Percentiles rank a stretch among this genome's conserved stretches.
phyloP scores from a whole-genome alignment of 805 yeast genomes.

The Wickerhamiella qilinensis region DNA sequence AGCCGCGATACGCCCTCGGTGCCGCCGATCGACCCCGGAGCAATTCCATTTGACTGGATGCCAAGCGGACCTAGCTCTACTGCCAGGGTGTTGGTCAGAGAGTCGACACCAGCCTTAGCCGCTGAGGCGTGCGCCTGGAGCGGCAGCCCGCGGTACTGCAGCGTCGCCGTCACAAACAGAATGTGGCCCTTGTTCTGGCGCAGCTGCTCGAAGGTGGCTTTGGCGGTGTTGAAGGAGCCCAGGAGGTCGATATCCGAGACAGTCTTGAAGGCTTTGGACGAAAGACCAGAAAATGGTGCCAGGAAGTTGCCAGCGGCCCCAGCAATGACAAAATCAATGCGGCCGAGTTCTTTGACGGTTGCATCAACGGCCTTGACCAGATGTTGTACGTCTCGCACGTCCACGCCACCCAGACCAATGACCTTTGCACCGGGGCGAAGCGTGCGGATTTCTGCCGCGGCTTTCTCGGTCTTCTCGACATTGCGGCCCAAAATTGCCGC shows the following conservation, averaged over 20 bases:
- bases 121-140: constrained; percentile 85
- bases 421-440: constrained; percentile 52
- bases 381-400: constrained; percentile 57
- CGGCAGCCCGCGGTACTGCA: constrained; percentile 80
- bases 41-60: constrained; percentile 64
- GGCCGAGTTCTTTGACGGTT: constrained; percentile 55
- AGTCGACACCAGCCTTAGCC: constrained; percentile 92
- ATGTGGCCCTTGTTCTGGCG: constrained; percentile 51
- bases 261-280: constrained; percentile 75
- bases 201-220: constrained; percentile 59
- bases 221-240: constrained; percentile 80
- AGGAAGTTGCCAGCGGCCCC: constrained; percentile 96
- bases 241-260: constrained; percentile 75
- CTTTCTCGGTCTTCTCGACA: constrained; percentile 42
- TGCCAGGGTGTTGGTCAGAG: constrained; percentile 66
- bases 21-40: constrained; percentile 83
- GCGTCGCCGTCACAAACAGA: constrained; percentile 71
- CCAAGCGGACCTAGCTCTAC: constrained; percentile 89
- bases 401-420: constrained; percentile 54
- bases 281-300: constrained; percentile 59
- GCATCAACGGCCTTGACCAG: constrained; percentile 44
- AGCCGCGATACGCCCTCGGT: constrained; percentile 77
- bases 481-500: constrained; percentile 79
- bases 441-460: constrained; percentile 47
- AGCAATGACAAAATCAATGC: constrained; percentile 74